phyloP scores from a whole-genome alignment of 1,284 basidiomycete species.

The Anthracocystis setariae region DNA sequence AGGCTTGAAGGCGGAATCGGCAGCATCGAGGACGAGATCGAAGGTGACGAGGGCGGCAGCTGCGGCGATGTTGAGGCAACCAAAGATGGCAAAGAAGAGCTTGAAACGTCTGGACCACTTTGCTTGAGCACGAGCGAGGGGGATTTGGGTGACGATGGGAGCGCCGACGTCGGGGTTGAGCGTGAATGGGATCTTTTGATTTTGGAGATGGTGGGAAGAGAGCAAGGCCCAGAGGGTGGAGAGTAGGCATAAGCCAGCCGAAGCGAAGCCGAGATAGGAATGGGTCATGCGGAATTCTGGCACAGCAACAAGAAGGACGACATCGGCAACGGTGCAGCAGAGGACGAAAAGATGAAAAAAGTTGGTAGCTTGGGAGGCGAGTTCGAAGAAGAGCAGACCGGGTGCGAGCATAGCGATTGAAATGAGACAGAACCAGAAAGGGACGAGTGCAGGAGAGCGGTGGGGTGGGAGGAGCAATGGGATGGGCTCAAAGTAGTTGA shows the following conservation, averaged over 20 bases:
- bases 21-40: slow-evolving; percentile 49
- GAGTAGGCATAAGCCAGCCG: slow-evolving; percentile 31
- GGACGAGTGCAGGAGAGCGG: slow-evolving; percentile 39
- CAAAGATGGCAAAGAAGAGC: slow-evolving; percentile 40
- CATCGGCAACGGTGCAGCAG: slow-evolving; percentile 26
- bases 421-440: slow-evolving; percentile 51
- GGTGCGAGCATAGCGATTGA: slow-evolving; percentile 47
- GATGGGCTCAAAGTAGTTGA: slow-evolving; percentile 49
- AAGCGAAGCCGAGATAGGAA: slow-evolving; percentile 41
- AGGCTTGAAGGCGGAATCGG: slow-evolving; percentile 46
- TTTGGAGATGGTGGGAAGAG: slow-evolving; percentile 32
- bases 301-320: slow-evolving; percentile 34
- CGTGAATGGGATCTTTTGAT: slow-evolving; percentile 32
- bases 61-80: slow-evolving; percentile 25
- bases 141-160: slow-evolving; percentile 42
- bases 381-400: slow-evolving; percentile 53
- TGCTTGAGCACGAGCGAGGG: slow-evolving; percentile 38
- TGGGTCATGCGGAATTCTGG: slow-evolving; percentile 39
- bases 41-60: slow-evolving; percentile 44
- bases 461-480: slow-evolving; percentile 47
- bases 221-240: slow-evolving; percentile 44
- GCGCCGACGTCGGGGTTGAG: slow-evolving; percentile 38
- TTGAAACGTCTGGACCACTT: slow-evolving; percentile 48
- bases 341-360: slow-evolving; percentile 46
- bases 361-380: slow-evolving; percentile 46